A percentile compares a stretch with the other conserved stretches of the same genome.
Evolutionary conservation across 805 yeast genomes (phyloP).

Genomic region (Debaryomyces castellii): DNA sequence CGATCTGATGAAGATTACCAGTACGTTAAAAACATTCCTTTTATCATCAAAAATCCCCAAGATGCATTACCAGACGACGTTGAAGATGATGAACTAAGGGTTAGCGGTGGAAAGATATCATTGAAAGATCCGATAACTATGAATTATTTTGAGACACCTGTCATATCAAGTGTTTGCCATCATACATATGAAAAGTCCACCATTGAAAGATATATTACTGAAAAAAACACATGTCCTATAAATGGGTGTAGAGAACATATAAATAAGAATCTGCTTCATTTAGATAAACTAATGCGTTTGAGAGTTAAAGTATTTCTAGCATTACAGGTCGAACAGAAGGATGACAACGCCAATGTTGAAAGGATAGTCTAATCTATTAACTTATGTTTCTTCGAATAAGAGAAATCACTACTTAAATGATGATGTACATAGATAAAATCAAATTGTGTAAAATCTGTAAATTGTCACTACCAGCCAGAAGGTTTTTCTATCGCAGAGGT

Average conservation of each 20-base stretch:
- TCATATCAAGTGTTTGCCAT: slow-evolving; percentile 52
- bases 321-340: slow-evolving; percentile 11
- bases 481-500: slow-evolving; percentile 6
- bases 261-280: slow-evolving; percentile 31
- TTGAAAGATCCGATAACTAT: slow-evolving; percentile 67
- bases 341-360: slow-evolving; percentile 5
- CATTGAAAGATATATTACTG: slow-evolving; percentile 31
- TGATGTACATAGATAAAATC: too few species aligned
- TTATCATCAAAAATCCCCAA: slow-evolving; percentile 58
- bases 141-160: slow-evolving; percentile 51
- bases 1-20: slow-evolving; percentile 15
- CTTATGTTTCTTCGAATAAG: too few species aligned
- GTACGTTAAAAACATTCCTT: slow-evolving; percentile 40
- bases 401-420: background rate
- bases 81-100: slow-evolving; percentile 60
- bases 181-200: slow-evolving; percentile 61
- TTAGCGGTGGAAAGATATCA: slow-evolving; percentile 71
- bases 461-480: slow-evolving; percentile 3
- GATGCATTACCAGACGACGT: slow-evolving; percentile 56
- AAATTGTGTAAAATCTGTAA: too few species aligned
- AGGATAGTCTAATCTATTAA: slow-evolving; percentile 1
- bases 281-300: slow-evolving; percentile 55
- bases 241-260: slow-evolving; percentile 50
- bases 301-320: slow-evolving; percentile 44
- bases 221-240: slow-evolving; percentile 50